These are phyloP conservation scores for Triticum dicoccoides DNA, from an alignment of 176 grass and related monocot species.

Conservation along the genomic window DNA sequence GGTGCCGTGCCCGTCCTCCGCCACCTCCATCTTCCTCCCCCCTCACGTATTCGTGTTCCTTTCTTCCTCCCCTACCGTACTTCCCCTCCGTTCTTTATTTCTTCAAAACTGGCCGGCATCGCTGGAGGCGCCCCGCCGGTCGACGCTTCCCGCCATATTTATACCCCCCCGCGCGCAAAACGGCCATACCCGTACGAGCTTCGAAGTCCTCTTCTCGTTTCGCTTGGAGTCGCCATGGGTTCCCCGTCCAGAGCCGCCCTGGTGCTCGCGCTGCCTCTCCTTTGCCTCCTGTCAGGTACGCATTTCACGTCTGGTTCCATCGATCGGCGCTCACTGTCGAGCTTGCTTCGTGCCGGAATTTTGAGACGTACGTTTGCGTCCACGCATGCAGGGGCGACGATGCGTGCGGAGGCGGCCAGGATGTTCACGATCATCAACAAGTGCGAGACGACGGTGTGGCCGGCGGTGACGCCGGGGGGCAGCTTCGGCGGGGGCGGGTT, in stretches of 20 bases:
- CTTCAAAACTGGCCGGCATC: neutral
- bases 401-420: slow-evolving; percentile 27
- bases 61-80: neutral
- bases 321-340: too few species aligned
- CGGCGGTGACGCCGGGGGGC: slow-evolving; percentile 44
- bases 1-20: neutral
- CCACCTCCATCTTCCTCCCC: slow-evolving; percentile 3
- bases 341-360: too few species aligned
- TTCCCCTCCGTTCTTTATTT: neutral
- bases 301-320: neutral
- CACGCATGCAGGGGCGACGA: neutral
- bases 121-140: neutral
- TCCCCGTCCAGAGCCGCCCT: slow-evolving; percentile 5
- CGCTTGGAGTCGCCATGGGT: neutral
- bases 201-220: neutral
- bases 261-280: slow-evolving; percentile 3
- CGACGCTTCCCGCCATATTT: slow-evolving; percentile 5
- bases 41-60: slow-evolving; percentile 8
- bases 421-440: slow-evolving; percentile 62
- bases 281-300: slow-evolving; percentile 43
- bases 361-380: too few species aligned
- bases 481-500: slow-evolving; percentile 60
- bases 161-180: neutral
- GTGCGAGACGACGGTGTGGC: slow-evolving; percentile 61
- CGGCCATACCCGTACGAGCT: neutral